Conservation (phyloP, 2,329 filamentous ascomycete genomes). For the Lecanosticta acicola region DNA sequence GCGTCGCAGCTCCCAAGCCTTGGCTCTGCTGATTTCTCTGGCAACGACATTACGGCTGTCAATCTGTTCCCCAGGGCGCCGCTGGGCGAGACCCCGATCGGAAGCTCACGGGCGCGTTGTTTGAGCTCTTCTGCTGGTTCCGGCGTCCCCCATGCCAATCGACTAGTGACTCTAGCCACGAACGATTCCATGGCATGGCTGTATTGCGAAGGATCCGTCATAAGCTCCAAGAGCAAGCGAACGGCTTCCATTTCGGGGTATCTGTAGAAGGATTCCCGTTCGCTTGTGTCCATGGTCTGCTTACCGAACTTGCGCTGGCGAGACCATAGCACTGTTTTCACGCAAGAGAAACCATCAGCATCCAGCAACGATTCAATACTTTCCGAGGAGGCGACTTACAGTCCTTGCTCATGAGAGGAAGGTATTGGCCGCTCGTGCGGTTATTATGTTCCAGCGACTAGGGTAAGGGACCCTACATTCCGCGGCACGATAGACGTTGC, state of each 20-base stretch:
- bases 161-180: conserved; percentile 43
- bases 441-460: conserved; percentile 42
- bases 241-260: conserved; percentile 44
- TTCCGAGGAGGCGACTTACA: conserved; percentile 37
- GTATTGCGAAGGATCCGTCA: conserved; percentile 40
- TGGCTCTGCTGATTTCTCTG: conserved; percentile 39
- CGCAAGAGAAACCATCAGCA: background rate
- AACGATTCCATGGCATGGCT: conserved; percentile 42
- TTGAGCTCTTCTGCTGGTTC: conserved; percentile 44
- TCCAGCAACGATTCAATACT: background rate
- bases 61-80: conserved; percentile 44
- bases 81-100: conserved; percentile 43
- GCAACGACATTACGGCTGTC: conserved; percentile 42
- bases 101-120: conserved; percentile 42
- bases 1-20: conserved; percentile 42
- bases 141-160: conserved; percentile 43
- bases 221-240: conserved; percentile 41
- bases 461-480: too few species aligned
- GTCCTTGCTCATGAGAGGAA: conserved; percentile 42
- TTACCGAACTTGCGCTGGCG: conserved; percentile 43
- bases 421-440: conserved; percentile 41
- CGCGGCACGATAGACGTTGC: too few species aligned
- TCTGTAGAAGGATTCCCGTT: conserved; percentile 37
- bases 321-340: conserved; percentile 27
- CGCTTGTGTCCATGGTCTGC: conserved; percentile 42